A percentile compares a stretch with the other conserved stretches of the same genome.
phyloP scores from a whole-genome alignment of 257 asterid genomes.

The Fraxinus excelsior region DNA sequence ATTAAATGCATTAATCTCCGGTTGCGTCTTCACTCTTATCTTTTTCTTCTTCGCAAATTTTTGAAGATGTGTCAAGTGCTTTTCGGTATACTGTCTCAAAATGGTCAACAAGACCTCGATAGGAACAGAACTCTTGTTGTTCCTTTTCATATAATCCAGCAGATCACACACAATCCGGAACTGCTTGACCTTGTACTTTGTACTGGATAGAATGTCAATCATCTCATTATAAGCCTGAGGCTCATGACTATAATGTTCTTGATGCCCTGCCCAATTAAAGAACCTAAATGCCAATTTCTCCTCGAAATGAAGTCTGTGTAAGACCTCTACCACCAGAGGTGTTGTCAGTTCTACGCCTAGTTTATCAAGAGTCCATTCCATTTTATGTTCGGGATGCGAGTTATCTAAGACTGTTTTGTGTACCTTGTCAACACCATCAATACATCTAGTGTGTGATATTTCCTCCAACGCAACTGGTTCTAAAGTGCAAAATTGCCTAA shows the following conservation, averaged over 20 bases:
- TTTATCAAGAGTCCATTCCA: conserved; percentile 78
- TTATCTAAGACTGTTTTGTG: conserved; percentile 59
- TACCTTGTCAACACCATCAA: conserved; percentile 46
- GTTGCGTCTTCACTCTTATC: conserved; percentile 87
- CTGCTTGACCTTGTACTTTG: conserved; percentile 88
- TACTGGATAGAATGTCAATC: conserved; percentile 82
- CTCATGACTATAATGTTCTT: conserved; percentile 71
- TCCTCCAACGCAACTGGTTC: conserved; percentile 37
- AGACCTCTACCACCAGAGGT: conserved; percentile 66
- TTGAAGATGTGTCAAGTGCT: conserved; percentile 80
- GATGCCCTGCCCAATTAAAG: conserved; percentile 81
- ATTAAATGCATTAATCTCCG: conserved; percentile 80
- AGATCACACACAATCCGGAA: conserved; percentile 81
- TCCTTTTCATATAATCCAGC: conserved; percentile 83
- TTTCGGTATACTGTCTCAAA: conserved; percentile 72
- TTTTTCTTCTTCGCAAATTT: conserved; percentile 86
- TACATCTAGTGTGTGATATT: conserved; percentile 23
- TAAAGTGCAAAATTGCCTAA: conserved; percentile 42
- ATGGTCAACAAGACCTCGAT: conserved; percentile 61
- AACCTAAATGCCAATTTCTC: conserved; percentile 84
- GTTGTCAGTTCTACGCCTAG: conserved; percentile 58
- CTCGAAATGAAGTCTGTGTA: conserved; percentile 68
- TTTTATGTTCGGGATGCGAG: conserved; percentile 64
- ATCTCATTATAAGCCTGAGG: conserved; percentile 69
- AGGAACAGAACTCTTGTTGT: conserved; percentile 59